Base-by-base conservation (phyloP, 306 rosid species). In the Canavalia ensiformis region DNA sequence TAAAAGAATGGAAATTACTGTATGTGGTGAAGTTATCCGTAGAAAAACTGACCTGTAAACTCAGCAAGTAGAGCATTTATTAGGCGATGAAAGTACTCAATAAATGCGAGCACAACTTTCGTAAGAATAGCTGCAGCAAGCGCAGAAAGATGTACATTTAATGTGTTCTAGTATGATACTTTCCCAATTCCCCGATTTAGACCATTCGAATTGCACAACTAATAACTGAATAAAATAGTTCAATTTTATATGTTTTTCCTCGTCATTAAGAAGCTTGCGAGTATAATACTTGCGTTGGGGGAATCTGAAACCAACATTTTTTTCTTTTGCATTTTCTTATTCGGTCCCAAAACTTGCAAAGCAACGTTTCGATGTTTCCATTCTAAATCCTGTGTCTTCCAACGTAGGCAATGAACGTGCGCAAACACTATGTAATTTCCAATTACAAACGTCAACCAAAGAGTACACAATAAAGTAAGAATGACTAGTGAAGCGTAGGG, bases 401-500 rank as follows among this genome's bases (percentile, higher is more conserved):
- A 62, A 46, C 10, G 18, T 31, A 52, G 39, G 62, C 12, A 68
- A 44, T 31, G 76, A 62, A 76, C 3, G 54, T 5, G 30, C 37
- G 66, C 18, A 8, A 65, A 11, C 25, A 28, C 11, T 33, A 5
- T 57, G 41, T 58, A 12, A 18, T 28, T 49, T 30, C 2, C 25
- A 66, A 1, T 56, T 31, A 7, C 29, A 71, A 68, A 39, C 51
- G 29, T 68, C 1, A 69, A 47, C 31, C 6, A 18, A 1, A 55
- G 31, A 47, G 47, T 74, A n/a, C 52, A 55, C 29, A 55, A 18
- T 37, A 73, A 66, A 74, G 69, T 72, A 62, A 45, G 39, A 65
- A 66, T 68, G 72, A 68, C 7, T 3, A 50, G 76, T 67, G 74
- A 72, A 81, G 74, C 65, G n/a, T 1, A 33, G 56, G 54, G 66